Conservation (phyloP, 805 yeast species). For the Nakazawaea wyomingensis region DNA sequence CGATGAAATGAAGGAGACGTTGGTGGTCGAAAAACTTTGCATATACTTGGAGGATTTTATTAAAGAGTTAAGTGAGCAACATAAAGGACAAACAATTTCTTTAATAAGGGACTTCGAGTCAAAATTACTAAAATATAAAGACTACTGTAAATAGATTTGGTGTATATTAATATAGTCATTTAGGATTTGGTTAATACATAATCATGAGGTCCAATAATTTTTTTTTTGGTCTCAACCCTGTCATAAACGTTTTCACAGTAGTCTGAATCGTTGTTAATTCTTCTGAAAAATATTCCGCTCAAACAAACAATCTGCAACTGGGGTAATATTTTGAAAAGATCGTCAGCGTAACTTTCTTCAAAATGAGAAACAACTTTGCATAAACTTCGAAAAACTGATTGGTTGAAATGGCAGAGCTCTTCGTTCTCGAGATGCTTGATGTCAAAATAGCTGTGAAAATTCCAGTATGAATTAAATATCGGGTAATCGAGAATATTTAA, state of each 20-base stretch:
- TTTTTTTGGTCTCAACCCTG: slow-evolving; percentile 5
- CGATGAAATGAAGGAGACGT: neutral
- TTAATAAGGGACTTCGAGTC: neutral
- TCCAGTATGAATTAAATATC: slow-evolving; percentile 34
- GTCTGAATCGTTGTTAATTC: slow-evolving; percentile 1
- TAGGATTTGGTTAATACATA: neutral
- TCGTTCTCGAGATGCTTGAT: slow-evolving; percentile 34
- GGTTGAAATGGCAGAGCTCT: slow-evolving; percentile 36
- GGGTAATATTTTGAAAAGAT: slow-evolving; percentile 29
- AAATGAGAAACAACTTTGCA: slow-evolving; percentile 42
- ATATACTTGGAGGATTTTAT: slow-evolving; percentile 4
- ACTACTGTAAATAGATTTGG: slow-evolving; percentile 3
- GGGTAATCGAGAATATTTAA: slow-evolving; percentile 27
- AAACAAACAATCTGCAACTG: slow-evolving; percentile 27
- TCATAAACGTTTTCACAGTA: slow-evolving; percentile 20
- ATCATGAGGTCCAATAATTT: slow-evolving; percentile 13
- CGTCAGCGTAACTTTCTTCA: slow-evolving; percentile 35
- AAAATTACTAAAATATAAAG: neutral
- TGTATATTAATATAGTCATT: slow-evolving; percentile 1
- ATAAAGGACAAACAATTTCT: neutral
- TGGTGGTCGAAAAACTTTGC: slow-evolving; percentile 11
- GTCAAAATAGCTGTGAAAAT: slow-evolving; percentile 41
- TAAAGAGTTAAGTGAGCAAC: neutral
- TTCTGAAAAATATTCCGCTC: slow-evolving; percentile 37
- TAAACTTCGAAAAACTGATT: slow-evolving; percentile 35